Percentiles rank a stretch among this genome's conserved stretches.
phyloP scores from a whole-genome alignment of 139 green algal species.

The Coccomyxa sp. region DNA sequence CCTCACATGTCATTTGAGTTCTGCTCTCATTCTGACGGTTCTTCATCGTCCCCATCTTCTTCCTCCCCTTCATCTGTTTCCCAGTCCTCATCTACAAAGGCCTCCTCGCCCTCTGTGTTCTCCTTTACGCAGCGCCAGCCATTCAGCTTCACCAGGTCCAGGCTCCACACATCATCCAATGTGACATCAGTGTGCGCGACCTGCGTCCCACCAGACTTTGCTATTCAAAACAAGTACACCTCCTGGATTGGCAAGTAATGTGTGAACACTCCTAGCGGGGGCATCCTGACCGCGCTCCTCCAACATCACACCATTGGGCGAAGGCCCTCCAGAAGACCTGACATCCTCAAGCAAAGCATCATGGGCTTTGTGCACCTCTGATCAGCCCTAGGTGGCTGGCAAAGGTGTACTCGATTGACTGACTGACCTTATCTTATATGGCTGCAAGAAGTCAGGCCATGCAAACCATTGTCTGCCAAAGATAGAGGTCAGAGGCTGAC shows the following conservation, averaged over 20 bases:
- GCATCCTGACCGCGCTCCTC: too few relatives aligned
- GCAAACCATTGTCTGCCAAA: neutral
- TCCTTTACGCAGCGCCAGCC: constrained; percentile 66
- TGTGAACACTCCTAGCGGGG: too few relatives aligned
- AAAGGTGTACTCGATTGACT: neutral
- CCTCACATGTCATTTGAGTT: neutral
- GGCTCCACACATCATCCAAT: constrained; percentile 89
- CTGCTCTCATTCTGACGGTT: neutral
- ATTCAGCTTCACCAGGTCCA: constrained; percentile 85
- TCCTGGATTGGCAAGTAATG: neutral
- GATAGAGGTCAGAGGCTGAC: constrained; percentile 7
- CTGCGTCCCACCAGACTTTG: neutral
- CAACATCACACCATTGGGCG: too few relatives aligned
- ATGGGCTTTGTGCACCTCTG: too few relatives aligned
- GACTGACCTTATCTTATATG: neutral
- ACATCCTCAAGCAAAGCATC: too few relatives aligned
- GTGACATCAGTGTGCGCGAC: constrained; percentile 68
- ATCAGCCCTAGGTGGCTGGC: too few relatives aligned
- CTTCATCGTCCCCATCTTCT: constrained; percentile 20
- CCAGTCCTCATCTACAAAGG: constrained; percentile 45
- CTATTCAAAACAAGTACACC: neutral
- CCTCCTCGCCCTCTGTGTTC: constrained; percentile 72
- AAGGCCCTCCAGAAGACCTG: too few relatives aligned
- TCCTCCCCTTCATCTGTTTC: constrained; percentile 32
- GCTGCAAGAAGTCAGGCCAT: neutral